Evolutionary conservation across 768 basidiomycete species (phyloP), one percentile per base, ranked within the genome.

Genomic region (Tricholoma saponaceum): DNA sequence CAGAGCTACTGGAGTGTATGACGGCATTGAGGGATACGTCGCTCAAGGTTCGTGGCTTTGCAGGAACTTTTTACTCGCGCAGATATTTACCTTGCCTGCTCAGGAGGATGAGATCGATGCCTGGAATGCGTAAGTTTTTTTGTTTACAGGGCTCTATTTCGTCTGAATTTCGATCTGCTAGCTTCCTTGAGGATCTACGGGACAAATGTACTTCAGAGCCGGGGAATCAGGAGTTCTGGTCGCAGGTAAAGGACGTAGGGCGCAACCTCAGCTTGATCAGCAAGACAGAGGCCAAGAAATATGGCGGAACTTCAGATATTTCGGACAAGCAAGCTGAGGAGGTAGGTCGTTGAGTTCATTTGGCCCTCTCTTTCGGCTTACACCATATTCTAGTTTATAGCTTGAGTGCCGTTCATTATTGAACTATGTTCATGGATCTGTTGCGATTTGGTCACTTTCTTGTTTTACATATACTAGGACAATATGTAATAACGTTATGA

Each of bases 51-150:
- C 51, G 81, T 67, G 28, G 28, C 16, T 28, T 25, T 26, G 3
- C 43, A 47, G 9, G 22, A 39, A 43, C 10, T 20, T 30, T 37
- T 26, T 14, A 26, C 20, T 25, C 52, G n/a, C 37, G 12, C 51
- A 8, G 22, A 30, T 59, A 47, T 13, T 46, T 44, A 6, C 32
- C 37, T 18, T 23, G 5, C 32, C 39, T 20, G 5, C 54, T 25
- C 61, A 91, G 84, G 89, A 92, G 72, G 89, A 92, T 69, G 90
- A 93, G 69, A 82, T 92, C 35, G 87, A 89, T 46, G 82, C 81
- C 30, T 94, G 91, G 91, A 93, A 94, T 70, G 72, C 66, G 87
- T 88, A 61, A 62, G 82, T 75, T 35, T 47, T 51, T 13, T 20
- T 18, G 54, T 53, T 39, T 26, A 39, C 47, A 51, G 56, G 14